Percentiles rank a stretch among this genome's conserved stretches.
Conservation (phyloP, 2,329 filamentous ascomycete genomes). For the Escovopsis weberi region DNA sequence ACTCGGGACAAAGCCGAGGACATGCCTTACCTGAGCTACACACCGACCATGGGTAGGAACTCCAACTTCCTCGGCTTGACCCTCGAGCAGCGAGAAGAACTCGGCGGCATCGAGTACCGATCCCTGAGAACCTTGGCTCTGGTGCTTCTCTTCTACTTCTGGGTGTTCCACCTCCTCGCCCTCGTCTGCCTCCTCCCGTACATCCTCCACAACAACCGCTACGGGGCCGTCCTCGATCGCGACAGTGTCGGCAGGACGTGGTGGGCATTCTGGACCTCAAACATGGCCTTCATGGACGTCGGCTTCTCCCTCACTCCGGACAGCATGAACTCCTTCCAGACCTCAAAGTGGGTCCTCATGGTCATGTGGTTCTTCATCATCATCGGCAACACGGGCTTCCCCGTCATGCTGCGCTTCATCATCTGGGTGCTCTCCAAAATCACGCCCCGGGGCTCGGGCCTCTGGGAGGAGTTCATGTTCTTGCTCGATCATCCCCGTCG, state of each 20-base stretch:
- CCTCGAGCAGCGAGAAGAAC: conserved; percentile 82
- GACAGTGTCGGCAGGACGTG: conserved; percentile 54
- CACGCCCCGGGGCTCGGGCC: conserved; percentile 46
- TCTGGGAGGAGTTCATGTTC: conserved; percentile 86
- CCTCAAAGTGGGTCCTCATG: conserved; percentile 59
- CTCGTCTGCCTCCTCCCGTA: conserved; percentile 64
- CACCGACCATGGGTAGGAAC: conserved; percentile 83
- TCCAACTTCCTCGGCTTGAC: conserved; percentile 81
- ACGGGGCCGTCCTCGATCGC: conserved; percentile 47
- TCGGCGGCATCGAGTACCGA: conserved; percentile 93
- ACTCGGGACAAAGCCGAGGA: conserved; percentile 40
- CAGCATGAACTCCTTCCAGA: conserved; percentile 83
- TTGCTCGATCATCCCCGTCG: conserved; percentile 87
- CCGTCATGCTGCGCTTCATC: conserved; percentile 81
- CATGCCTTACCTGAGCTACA: conserved; percentile 87
- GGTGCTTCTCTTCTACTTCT: conserved; percentile 66
- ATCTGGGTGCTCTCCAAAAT: conserved; percentile 70
- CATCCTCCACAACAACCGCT: conserved; percentile 52
- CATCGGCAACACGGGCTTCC: conserved; percentile 90
- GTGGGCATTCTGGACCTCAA: conserved; percentile 88
- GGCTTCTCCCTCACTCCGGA: conserved; percentile 85
- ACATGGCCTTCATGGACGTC: conserved; percentile 86
- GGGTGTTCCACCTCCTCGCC: conserved; percentile 68
- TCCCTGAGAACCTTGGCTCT: conserved; percentile 73
- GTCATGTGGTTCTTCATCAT: conserved; percentile 77